Evolutionary conservation across 495 filamentous ascomycete genomes (phyloP).

Genomic region (Lepidopterella palustris): DNA sequence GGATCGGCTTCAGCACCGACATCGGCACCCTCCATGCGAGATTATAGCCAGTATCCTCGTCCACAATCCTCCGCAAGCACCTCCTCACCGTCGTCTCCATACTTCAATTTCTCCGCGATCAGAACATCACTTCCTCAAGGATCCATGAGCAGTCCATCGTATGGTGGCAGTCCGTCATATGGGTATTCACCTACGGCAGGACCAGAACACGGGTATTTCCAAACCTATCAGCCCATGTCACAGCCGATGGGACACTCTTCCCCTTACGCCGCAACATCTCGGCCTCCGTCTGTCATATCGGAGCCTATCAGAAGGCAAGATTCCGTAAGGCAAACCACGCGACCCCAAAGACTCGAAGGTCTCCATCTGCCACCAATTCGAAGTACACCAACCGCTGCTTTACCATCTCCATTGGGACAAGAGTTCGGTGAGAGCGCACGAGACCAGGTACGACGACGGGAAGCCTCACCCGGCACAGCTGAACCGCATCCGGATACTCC

Average conservation of each 20-base stretch:
- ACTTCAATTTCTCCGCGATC: constrained; percentile 21
- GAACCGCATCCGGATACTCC: constrained; percentile 20
- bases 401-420: constrained; percentile 9
- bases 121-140: constrained; percentile 21
- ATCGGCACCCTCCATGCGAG: constrained; percentile 6
- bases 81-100: constrained; percentile 25
- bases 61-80: constrained; percentile 21
- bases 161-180: constrained; percentile 19
- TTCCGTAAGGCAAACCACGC: background rate
- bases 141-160: constrained; percentile 12
- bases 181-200: constrained; percentile 23
- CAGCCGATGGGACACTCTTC: constrained; percentile 20
- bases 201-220: constrained; percentile 21
- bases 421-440: constrained; percentile 12
- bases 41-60: constrained; percentile 19
- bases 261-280: constrained; percentile 20
- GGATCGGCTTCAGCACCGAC: constrained; percentile 19
- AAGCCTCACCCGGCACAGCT: background rate
- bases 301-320: constrained; percentile 6
- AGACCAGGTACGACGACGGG: constrained; percentile 21
- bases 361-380: constrained; percentile 27
- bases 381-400: constrained; percentile 11
- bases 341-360: constrained; percentile 9
- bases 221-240: constrained; percentile 17
- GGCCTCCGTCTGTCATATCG: constrained; percentile 11